Percentiles rank a stretch among this genome's conserved stretches.
Conservation (phyloP, 2,329 filamentous ascomycete species). For the Alternaria postmessia region DNA sequence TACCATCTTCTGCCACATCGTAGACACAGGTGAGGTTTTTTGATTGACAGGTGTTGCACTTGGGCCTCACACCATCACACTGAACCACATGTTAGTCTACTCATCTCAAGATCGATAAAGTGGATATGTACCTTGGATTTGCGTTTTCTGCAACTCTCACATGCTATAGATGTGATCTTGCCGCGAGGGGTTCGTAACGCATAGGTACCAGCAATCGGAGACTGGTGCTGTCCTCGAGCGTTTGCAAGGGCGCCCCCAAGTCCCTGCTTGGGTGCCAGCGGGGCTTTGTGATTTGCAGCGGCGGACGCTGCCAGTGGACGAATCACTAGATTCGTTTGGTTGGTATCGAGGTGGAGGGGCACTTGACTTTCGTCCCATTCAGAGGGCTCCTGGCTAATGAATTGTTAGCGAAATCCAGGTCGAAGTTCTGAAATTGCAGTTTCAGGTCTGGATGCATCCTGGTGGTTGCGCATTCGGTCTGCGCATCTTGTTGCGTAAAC, state of each 20-base stretch:
- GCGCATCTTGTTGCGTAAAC: constrained; percentile 22
- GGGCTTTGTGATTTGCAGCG: constrained; percentile 43
- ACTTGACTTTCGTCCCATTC: constrained; percentile 42
- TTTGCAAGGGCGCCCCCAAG: constrained; percentile 41
- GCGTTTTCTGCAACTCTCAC: constrained; percentile 50
- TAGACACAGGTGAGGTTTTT: constrained; percentile 50
- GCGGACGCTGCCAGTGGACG: constrained; percentile 39
- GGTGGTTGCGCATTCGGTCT: constrained; percentile 14
- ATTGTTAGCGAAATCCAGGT: constrained; percentile 33
- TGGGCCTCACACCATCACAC: constrained; percentile 50
- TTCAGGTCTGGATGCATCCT: constrained; percentile 6
- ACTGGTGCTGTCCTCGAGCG: constrained; percentile 44
- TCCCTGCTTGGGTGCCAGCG: constrained; percentile 49
- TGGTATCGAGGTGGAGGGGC: constrained; percentile 43
- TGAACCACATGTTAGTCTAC: constrained; percentile 26
- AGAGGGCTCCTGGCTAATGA: constrained; percentile 37
- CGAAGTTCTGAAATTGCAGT: constrained; percentile 14
- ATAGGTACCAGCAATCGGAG: constrained; percentile 48
- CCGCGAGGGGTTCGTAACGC: constrained; percentile 48
- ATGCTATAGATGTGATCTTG: constrained; percentile 52
- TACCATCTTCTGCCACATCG: constrained; percentile 51
- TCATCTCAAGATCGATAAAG: background rate
- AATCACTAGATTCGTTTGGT: constrained; percentile 38
- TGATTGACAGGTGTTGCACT: constrained; percentile 51
- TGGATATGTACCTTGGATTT: constrained; percentile 46